Conservation (phyloP, 2,329 filamentous ascomycete species). For the Xenoacremonium recifei region DNA sequence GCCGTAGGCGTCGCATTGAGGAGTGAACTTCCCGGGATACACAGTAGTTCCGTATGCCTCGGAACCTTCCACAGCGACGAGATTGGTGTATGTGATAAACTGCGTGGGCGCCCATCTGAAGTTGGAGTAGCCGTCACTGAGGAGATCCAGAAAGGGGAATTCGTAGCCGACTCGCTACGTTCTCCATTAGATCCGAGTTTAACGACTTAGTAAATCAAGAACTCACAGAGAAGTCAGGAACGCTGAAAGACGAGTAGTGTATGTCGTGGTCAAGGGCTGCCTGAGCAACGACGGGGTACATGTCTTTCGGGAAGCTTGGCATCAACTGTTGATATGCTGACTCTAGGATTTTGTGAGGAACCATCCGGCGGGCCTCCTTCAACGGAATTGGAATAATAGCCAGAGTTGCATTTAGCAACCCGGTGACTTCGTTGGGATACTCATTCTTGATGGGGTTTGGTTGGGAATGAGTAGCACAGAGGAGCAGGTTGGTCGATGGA, state of each 20-base stretch:
- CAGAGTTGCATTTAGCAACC: conserved; percentile 53
- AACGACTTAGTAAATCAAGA: background rate
- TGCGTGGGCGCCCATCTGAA: conserved; percentile 51
- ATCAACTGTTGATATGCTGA: conserved; percentile 45
- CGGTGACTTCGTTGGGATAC: conserved; percentile 48
- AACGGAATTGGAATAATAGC: conserved; percentile 51
- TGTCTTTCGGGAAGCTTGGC: conserved; percentile 47
- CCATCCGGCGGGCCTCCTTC: conserved; percentile 41
- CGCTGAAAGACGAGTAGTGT: conserved; percentile 18
- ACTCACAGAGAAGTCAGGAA: conserved; percentile 1
- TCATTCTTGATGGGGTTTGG: conserved; percentile 45
- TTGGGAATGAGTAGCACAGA: background rate
- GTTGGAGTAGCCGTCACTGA: conserved; percentile 47
- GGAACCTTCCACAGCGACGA: conserved; percentile 42
- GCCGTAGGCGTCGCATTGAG: conserved; percentile 48
- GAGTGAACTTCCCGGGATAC: conserved; percentile 42
- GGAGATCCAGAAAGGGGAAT: conserved; percentile 55
- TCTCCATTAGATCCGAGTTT: background rate
- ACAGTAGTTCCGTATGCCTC: conserved; percentile 44
- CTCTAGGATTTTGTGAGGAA: conserved; percentile 52
- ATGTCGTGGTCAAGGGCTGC: conserved; percentile 52
- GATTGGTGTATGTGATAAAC: conserved; percentile 43
- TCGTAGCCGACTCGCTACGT: conserved; percentile 47
- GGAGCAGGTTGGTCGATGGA: too few species aligned
- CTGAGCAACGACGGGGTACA: conserved; percentile 53